Base-by-base conservation (phyloP, 2,329 filamentous ascomycete genomes). In the Coniochaeta ligniaria region DNA sequence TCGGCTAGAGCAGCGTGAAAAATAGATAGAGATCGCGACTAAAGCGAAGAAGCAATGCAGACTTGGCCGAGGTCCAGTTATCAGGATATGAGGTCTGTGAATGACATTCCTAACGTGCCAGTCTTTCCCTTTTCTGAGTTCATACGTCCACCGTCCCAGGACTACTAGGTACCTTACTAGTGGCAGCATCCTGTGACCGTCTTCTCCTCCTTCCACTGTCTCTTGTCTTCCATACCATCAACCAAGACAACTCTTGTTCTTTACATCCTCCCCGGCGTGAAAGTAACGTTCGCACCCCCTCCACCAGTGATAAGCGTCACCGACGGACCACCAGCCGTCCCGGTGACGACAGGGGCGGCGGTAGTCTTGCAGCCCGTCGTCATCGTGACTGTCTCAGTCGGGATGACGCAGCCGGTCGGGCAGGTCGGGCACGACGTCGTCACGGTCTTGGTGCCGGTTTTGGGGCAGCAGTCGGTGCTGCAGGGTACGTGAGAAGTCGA, bases 391-490 rank as follows among this genome's bases (percentile, higher is more conserved):
- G 66, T 69, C 54, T 61, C 55, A 11, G 66, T 68, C 14, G 64
- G 64, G 20, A 66, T 64, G 1, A 64, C 63, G 54, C 71, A 73
- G 20, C 65, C 64, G 12, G 63, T 69, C 31, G 57, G 43, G 62
- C 71, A 73, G 33, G 58, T 61, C 7, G 66, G 65, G 60, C 70
- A 72, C 12, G 61, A 7, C 50, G 43, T 59, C 12, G 64, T 65
- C 9, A 66, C 60, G 16, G 63, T 66, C 16, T 62, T 58, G 7
- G 70, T 73, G 8, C 70, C 63, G 9, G 75, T 78, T 11, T 60
- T 65, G n/a, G 70, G 70, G 66, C 76, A 78, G 67, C 73, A 75
- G 59, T 72, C 65, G 22, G 72, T 73, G 56, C 66, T 68, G 63
- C 74, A 75, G 17, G 76, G 76, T 3, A 76, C 70, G 24, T 66